A percentile compares a stretch with the other conserved stretches of the same genome.
phyloP scores from a whole-genome alignment of 1,139 yeast genomes.

The Suhomyces kunorum region DNA sequence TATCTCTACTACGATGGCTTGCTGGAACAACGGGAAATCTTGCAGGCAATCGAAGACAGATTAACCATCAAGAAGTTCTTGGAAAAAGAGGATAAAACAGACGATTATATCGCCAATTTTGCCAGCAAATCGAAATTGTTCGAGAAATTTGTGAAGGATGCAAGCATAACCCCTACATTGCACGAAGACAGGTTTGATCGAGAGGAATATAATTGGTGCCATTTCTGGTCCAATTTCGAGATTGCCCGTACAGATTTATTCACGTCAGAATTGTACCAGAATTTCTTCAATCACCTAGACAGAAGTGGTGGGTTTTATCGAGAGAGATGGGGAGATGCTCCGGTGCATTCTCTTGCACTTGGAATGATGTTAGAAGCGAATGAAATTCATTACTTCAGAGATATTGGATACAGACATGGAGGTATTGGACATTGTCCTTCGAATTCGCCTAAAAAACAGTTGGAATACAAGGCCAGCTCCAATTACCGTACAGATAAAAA shows the following conservation, averaged over 20 bases:
- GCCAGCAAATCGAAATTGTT: conserved; percentile 13
- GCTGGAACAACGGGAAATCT: conserved; percentile 22
- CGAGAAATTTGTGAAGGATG: conserved; percentile 25
- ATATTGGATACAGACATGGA: conserved; percentile 83
- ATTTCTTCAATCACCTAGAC: conserved; percentile 68
- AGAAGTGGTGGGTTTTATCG: conserved; percentile 75
- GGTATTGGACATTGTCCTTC: conserved; percentile 81
- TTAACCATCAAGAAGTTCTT: conserved; percentile 29
- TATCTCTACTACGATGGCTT: conserved; percentile 25
- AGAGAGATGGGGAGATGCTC: conserved; percentile 97
- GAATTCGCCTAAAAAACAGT: conserved; percentile 53
- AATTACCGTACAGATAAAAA: conserved; percentile 7
- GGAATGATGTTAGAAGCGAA: conserved; percentile 67
- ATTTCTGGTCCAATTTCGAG: conserved; percentile 94
- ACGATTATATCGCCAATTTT: conserved; percentile 18
- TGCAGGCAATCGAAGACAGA: conserved; percentile 30
- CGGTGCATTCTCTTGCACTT: conserved; percentile 81
- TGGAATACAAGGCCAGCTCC: conserved; percentile 40
- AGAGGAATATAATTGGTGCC: conserved; percentile 77
- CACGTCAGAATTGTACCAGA: conserved; percentile 59
- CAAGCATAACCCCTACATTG: conserved; percentile 33
- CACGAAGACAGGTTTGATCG: conserved; percentile 58
- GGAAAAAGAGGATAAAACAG: conserved; percentile 16
- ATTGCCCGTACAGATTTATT: conserved; percentile 80
- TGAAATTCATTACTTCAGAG: conserved; percentile 85